phyloP scores from a whole-genome alignment of 2,329 filamentous ascomycete species.

The Stagonosporopsis vannaccii region DNA sequence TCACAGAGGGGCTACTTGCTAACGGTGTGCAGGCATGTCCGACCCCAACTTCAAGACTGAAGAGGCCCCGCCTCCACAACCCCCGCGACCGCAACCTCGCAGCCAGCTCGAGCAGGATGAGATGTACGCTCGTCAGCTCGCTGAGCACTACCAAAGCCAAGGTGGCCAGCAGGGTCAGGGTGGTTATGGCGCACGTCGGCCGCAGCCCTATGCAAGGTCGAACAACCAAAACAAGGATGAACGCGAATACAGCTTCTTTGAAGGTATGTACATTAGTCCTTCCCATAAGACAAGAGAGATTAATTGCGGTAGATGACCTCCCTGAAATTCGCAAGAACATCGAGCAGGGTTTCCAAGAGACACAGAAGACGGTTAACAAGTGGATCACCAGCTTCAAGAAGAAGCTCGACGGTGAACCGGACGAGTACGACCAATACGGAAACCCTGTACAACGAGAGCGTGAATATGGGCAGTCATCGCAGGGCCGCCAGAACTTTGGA shows the following conservation, averaged over 20 bases:
- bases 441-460: conserved; percentile 35
- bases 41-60: conserved; percentile 61
- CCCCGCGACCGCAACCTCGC: conserved; percentile 77
- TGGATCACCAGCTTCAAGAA: conserved; percentile 95
- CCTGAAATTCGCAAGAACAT: conserved; percentile 93
- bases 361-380: conserved; percentile 88
- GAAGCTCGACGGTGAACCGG: conserved; percentile 86
- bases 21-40: conserved; percentile 55
- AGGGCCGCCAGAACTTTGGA: conserved; percentile 50
- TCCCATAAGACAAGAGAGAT: neutral
- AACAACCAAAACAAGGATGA: conserved; percentile 38
- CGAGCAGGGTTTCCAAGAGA: conserved; percentile 92
- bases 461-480: conserved; percentile 25
- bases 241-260: conserved; percentile 87
- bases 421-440: conserved; percentile 66
- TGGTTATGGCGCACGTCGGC: conserved; percentile 52
- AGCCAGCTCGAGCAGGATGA: conserved; percentile 91
- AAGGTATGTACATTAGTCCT: conserved; percentile 58
- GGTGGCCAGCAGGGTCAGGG: conserved; percentile 26
- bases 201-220: conserved; percentile 50
- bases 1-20: conserved; percentile 22
- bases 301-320: conserved; percentile 70
- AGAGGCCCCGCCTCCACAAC: conserved; percentile 72
- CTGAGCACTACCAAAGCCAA: conserved; percentile 78
- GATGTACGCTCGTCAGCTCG: conserved; percentile 87